Conservation (phyloP, 1,284 basidiomycete genomes). For the Fomitopsis palustris region DNA sequence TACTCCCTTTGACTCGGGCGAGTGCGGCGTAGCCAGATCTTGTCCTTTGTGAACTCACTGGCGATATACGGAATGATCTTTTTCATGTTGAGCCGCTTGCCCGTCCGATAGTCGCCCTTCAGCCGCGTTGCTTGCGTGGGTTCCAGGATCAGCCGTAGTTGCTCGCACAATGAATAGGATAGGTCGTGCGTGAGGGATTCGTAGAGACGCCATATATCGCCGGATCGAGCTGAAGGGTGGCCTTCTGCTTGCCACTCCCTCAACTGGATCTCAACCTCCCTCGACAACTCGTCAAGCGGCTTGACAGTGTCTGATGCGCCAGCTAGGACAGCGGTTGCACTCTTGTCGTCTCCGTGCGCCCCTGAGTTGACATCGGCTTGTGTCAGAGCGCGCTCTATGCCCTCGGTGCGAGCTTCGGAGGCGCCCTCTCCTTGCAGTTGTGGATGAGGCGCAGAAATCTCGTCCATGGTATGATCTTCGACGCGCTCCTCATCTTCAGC, state of each 20-base stretch:
- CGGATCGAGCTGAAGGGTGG: slow-evolving; percentile 55
- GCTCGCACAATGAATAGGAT: slow-evolving; percentile 91
- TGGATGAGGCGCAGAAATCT: slow-evolving; percentile 11
- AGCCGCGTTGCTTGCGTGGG: slow-evolving; percentile 94
- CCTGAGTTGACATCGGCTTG: slow-evolving; percentile 30
- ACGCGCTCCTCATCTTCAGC: slow-evolving; percentile 15
- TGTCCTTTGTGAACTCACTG: slow-evolving; percentile 99
- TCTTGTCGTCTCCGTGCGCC: slow-evolving; percentile 10
- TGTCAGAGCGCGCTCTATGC: slow-evolving; percentile 47
- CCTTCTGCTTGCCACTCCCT: slow-evolving; percentile 60
- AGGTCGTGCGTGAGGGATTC: slow-evolving; percentile 88
- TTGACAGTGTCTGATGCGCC: slow-evolving; percentile 28
- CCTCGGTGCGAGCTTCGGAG: slow-evolving; percentile 29
- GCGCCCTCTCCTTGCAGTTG: slow-evolving; percentile 30
- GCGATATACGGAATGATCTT: slow-evolving; percentile 99
- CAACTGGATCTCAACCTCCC: slow-evolving; percentile 57
- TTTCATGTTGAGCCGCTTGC: slow-evolving; percentile 98
- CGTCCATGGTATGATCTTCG: slow-evolving; percentile 18
- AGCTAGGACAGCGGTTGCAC: slow-evolving; percentile 1
- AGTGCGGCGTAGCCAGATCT: slow-evolving; percentile 97
- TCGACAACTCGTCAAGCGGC: slow-evolving; percentile 30
- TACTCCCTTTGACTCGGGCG: slow-evolving; percentile 94
- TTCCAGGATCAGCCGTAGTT: slow-evolving; percentile 94
- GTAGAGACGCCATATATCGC: slow-evolving; percentile 89
- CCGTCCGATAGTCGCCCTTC: slow-evolving; percentile 96